Percentiles rank a stretch among this genome's conserved stretches.
Evolutionary conservation across 2,329 filamentous ascomycete genomes (phyloP).

Genomic region (Nemania diffusa): DNA sequence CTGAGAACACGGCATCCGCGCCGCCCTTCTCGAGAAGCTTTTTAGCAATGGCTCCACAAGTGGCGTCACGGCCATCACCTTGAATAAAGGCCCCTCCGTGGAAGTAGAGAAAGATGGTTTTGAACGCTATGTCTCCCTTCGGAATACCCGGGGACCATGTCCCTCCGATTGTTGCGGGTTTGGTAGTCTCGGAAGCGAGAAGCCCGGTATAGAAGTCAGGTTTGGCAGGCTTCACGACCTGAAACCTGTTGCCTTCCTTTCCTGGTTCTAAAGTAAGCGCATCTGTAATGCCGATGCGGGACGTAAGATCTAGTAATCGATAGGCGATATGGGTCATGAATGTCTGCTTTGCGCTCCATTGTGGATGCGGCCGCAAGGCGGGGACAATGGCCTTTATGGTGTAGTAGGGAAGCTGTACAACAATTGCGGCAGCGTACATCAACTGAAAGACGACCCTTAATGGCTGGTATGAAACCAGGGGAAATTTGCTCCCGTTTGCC

Average conservation of each 20-base stretch:
- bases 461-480: slow-evolving; percentile 15
- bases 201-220: slow-evolving; percentile 36
- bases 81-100: slow-evolving; percentile 44
- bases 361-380: not conserved
- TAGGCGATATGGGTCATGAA: slow-evolving; percentile 31
- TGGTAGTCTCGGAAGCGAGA: slow-evolving; percentile 26
- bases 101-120: slow-evolving; percentile 39
- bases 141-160: slow-evolving; percentile 43
- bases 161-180: slow-evolving; percentile 43
- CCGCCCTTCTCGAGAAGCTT: slow-evolving; percentile 51
- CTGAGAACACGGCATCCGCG: slow-evolving; percentile 54
- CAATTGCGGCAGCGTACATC: slow-evolving; percentile 15
- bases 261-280: slow-evolving; percentile 26
- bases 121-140: not conserved
- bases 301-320: slow-evolving; percentile 23
- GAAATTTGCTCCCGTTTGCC: not conserved
- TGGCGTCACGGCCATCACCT: slow-evolving; percentile 40
- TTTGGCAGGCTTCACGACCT: slow-evolving; percentile 28
- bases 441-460: slow-evolving; percentile 16
- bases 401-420: slow-evolving; percentile 15
- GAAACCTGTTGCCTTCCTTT: slow-evolving; percentile 35
- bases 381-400: not conserved
- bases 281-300: slow-evolving; percentile 32
- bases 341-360: slow-evolving; percentile 33
- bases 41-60: slow-evolving; percentile 27